These are phyloP conservation scores for Paramarasmius palmivorus DNA, from an alignment of 1,284 basidiomycete genomes.

Conservation along the genomic window DNA sequence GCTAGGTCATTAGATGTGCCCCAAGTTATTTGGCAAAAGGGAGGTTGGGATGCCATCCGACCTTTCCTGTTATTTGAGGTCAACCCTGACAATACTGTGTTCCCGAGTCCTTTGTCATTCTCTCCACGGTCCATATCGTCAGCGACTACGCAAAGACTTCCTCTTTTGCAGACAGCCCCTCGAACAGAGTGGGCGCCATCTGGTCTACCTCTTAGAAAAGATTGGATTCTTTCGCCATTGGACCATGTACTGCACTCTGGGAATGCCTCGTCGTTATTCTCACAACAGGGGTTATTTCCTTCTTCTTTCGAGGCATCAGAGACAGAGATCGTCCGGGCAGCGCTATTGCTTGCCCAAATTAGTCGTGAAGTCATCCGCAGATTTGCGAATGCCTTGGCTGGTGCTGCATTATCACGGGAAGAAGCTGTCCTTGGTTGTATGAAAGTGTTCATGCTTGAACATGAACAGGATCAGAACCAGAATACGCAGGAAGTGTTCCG, in stretches of 20 bases:
- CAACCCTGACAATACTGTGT: slow-evolving; percentile 28
- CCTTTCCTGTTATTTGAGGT: slow-evolving; percentile 53
- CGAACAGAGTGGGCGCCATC: slow-evolving; percentile 8
- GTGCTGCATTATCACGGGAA: slow-evolving; percentile 47
- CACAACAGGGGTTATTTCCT: slow-evolving; percentile 47
- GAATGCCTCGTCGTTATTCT: slow-evolving; percentile 69
- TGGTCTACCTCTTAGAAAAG: slow-evolving; percentile 66
- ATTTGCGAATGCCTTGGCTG: slow-evolving; percentile 38
- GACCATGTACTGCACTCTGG: slow-evolving; percentile 84
- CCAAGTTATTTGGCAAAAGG: slow-evolving; percentile 48
- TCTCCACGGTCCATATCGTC: slow-evolving; percentile 54
- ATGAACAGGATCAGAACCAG: slow-evolving; percentile 57
- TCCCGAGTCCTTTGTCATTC: slow-evolving; percentile 46
- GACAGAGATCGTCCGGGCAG: slow-evolving; percentile 72
- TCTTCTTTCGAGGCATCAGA: slow-evolving; percentile 81
- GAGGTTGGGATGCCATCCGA: slow-evolving; percentile 48
- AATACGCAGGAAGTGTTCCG: slow-evolving; percentile 71
- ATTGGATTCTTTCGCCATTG: slow-evolving; percentile 77
- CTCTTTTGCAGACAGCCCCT: slow-evolving; percentile 24
- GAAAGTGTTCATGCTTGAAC: slow-evolving; percentile 96
- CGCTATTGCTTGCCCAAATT: slow-evolving; percentile 58
- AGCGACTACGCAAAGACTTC: slow-evolving; percentile 56
- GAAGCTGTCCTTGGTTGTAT: slow-evolving; percentile 78
- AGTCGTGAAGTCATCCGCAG: slow-evolving; percentile 40
- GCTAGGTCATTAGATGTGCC: slow-evolving; percentile 38